phyloP scores from a whole-genome alignment of 2,329 filamentous ascomycete species.

The Venturia nashicola region DNA sequence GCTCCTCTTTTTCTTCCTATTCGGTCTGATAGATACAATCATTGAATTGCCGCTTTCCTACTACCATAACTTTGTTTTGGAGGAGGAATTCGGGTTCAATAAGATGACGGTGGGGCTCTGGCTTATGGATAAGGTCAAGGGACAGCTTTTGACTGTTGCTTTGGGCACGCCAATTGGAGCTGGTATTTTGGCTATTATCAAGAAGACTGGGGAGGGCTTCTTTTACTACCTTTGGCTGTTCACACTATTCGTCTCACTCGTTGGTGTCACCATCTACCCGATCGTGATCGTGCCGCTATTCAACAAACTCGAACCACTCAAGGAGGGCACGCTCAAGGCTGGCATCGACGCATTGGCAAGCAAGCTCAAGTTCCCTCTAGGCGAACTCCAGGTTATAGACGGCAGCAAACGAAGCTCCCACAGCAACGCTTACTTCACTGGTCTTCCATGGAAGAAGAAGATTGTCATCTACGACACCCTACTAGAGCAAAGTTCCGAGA shows the following conservation, averaged over 20 bases:
- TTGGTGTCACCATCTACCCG: constrained; percentile 93
- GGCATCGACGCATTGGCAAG: constrained; percentile 74
- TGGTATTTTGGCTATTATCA: constrained; percentile 85
- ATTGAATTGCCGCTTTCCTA: constrained; percentile 70
- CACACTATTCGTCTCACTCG: constrained; percentile 75
- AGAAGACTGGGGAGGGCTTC: constrained; percentile 86
- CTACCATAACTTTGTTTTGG: constrained; percentile 91
- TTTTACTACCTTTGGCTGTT: constrained; percentile 98
- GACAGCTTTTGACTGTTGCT: constrained; percentile 66
- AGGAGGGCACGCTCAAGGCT: constrained; percentile 77
- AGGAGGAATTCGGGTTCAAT: constrained; percentile 97
- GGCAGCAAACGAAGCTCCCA: constrained; percentile 80
- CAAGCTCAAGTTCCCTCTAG: constrained; percentile 79
- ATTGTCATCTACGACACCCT: constrained; percentile 98
- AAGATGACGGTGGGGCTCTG: constrained; percentile 89
- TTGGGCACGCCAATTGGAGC: constrained; percentile 81
- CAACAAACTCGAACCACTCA: constrained; percentile 91
- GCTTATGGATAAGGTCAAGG: constrained; percentile 83
- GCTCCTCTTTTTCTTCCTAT: constrained; percentile 80
- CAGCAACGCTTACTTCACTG: constrained; percentile 92
- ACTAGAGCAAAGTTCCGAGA: constrained; percentile 83
- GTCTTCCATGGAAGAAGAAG: constrained; percentile 98
- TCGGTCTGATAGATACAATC: constrained; percentile 69
- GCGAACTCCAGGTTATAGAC: constrained; percentile 89
- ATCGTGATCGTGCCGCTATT: constrained; percentile 89